Conservation (phyloP, 2,329 filamentous ascomycete genomes). For the Talaromyces sp. region DNA sequence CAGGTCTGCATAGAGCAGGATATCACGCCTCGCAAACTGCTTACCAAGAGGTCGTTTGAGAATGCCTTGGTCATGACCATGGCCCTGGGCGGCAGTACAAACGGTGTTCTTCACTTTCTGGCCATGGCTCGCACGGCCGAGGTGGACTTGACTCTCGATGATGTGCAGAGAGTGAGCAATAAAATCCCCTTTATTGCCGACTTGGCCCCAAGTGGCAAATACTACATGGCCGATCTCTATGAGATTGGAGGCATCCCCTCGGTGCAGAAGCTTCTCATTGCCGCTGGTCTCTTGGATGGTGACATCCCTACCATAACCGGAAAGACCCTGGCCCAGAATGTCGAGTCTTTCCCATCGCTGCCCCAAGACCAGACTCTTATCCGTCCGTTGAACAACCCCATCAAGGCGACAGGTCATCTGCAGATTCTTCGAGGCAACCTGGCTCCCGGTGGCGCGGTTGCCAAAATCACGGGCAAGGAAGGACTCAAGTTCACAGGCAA, state of each 20-base stretch:
- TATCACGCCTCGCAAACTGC: slow-evolving; percentile 72
- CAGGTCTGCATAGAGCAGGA: slow-evolving; percentile 73
- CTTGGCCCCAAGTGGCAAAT: slow-evolving; percentile 75
- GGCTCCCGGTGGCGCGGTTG: slow-evolving; percentile 81
- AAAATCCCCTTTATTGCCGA: slow-evolving; percentile 83
- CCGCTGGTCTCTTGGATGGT: slow-evolving; percentile 69
- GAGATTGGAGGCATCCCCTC: slow-evolving; percentile 78
- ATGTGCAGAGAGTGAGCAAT: slow-evolving; percentile 74
- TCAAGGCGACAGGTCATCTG: slow-evolving; percentile 81
- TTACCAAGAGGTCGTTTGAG: slow-evolving; percentile 76
- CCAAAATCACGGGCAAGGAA: slow-evolving; percentile 96
- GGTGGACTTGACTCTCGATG: slow-evolving; percentile 71
- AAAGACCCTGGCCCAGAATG: slow-evolving; percentile 75
- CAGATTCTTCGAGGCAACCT: slow-evolving; percentile 85
- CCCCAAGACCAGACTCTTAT: slow-evolving; percentile 79
- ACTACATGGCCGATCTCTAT: slow-evolving; percentile 85
- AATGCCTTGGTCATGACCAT: slow-evolving; percentile 88
- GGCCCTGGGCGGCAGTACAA: slow-evolving; percentile 85
- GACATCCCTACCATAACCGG: slow-evolving; percentile 76
- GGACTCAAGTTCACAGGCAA: slow-evolving; percentile 74
- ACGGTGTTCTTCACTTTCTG: slow-evolving; percentile 81
- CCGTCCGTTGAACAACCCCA: slow-evolving; percentile 71
- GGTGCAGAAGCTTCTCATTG: slow-evolving; percentile 79
- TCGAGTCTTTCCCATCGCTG: slow-evolving; percentile 69
- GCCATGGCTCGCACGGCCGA: slow-evolving; percentile 85